phyloP scores from a whole-genome alignment of 257 asterid genomes.

The Jacaranda mimosifolia region DNA sequence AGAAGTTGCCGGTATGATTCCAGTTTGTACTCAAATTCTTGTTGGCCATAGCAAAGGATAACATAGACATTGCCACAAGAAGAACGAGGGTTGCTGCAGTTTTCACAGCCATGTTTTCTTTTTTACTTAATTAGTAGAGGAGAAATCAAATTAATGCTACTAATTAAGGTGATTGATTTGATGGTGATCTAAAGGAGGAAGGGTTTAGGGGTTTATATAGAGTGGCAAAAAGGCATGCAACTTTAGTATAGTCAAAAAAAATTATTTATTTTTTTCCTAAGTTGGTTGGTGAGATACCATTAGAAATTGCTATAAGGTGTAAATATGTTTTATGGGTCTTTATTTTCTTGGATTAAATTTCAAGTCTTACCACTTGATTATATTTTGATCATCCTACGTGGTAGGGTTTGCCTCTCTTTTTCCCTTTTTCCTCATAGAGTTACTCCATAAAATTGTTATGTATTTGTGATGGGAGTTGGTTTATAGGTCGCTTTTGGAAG shows the following conservation, averaged over 20 bases:
- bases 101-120: conserved; percentile 37
- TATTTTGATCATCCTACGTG: neutral
- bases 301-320: neutral
- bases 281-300: conserved; percentile 39
- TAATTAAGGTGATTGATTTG: neutral
- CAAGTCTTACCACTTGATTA: conserved; percentile 27
- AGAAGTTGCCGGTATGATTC: conserved; percentile 38
- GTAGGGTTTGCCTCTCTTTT: too few species aligned
- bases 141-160: too few species aligned
- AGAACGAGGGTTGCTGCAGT: conserved; percentile 27
- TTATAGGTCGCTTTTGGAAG: too few species aligned
- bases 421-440: too few species aligned
- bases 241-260: conserved; percentile 15
- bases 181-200: conserved; percentile 24
- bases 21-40: conserved; percentile 47
- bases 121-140: neutral
- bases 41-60: conserved; percentile 50
- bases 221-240: neutral
- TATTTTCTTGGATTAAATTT: neutral
- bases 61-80: conserved; percentile 30
- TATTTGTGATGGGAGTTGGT: too few species aligned
- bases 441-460: too few species aligned
- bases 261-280: neutral
- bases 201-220: conserved; percentile 38
- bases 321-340: neutral